Evolutionary conservation across 148 eudicot species (phyloP), one percentile per base, ranked within the genome.

Genomic region (Spergularia marina): DNA sequence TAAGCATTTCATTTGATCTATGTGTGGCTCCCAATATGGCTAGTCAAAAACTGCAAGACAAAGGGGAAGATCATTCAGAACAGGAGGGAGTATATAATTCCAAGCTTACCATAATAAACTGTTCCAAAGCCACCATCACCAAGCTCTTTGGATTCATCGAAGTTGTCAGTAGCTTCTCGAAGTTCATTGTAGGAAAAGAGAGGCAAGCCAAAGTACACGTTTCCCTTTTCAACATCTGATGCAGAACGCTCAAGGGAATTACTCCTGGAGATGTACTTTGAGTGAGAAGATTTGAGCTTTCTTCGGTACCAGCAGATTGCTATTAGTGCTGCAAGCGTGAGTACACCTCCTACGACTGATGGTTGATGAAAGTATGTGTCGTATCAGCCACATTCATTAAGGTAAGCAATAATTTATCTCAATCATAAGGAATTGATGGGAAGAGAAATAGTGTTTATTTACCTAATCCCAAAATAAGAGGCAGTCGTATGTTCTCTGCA

Each of bases 81-180:
- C 25, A 23, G 25, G 25, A 23, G 25, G 25, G n/a, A n/a, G n/a
- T 21, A 30, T 54, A 36, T 13, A 56, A 11, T 10, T 30, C 55
- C 25, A 61, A 62, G 53, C 79, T 82, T 85, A 89, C 93, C 93
- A 65, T 84, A 57, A 68, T 89, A 87, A 36, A 89, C 93, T 20
- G 82, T 82, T 76, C 93, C 91, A 70, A 82, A 89, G 23, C 90
- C 97, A 60, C 97, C 97, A 74, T 91, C 86, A 40, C 97, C 97
- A 25, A 91, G 86, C 84, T 87, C 91, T 63, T 65, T 83, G 4
- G 82, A 64, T 20, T 80, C 53, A 74, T 83, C 79, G 54, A 91
- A 91, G 44, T 78, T 70, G 55, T 84, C 70, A 2, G 93, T 91
- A 41, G 91, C 91, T 67, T 82, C 84, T 80, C 77, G 59, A 34